Conservation (phyloP, 2,329 filamentous ascomycete species). For the Monilinia vaccinii-corymbosi region DNA sequence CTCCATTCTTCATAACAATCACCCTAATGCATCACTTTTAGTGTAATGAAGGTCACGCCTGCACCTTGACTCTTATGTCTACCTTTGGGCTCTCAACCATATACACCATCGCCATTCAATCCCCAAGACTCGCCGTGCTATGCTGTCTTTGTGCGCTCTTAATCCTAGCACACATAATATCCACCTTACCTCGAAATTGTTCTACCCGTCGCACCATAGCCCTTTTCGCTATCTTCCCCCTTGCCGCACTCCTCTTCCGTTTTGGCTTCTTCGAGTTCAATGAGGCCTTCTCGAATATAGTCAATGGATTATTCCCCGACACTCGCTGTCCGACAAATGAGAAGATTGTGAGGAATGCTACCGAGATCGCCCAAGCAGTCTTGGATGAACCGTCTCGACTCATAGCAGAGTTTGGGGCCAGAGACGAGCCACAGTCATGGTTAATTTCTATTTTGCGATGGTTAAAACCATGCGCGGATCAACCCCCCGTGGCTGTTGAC, state of each 20-base stretch:
- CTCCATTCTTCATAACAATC: background rate
- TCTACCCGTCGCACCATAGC: background rate
- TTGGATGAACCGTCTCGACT: constrained; percentile 7
- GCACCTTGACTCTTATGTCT: constrained; percentile 2
- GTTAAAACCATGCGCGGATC: background rate
- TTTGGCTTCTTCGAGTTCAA: background rate
- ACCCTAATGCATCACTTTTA: background rate
- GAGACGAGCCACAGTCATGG: background rate
- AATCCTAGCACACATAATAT: background rate
- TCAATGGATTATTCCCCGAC: background rate
- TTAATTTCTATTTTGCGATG: background rate
- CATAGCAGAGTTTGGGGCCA: constrained; percentile 1
- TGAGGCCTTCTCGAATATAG: background rate
- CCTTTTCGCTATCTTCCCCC: background rate
- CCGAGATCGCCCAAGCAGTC: background rate
- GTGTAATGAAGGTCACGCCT: constrained; percentile 6
- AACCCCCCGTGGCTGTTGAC: background rate
- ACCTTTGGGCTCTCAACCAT: constrained; percentile 6
- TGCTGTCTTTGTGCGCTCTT: constrained; percentile 4
- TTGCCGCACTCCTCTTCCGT: background rate
- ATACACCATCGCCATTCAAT: background rate
- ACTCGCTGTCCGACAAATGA: background rate
- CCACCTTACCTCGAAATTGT: background rate
- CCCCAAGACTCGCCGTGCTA: background rate
- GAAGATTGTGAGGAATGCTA: background rate